Conservation (phyloP, 2,329 filamentous ascomycete species). For the Pezicula rhizophila region DNA sequence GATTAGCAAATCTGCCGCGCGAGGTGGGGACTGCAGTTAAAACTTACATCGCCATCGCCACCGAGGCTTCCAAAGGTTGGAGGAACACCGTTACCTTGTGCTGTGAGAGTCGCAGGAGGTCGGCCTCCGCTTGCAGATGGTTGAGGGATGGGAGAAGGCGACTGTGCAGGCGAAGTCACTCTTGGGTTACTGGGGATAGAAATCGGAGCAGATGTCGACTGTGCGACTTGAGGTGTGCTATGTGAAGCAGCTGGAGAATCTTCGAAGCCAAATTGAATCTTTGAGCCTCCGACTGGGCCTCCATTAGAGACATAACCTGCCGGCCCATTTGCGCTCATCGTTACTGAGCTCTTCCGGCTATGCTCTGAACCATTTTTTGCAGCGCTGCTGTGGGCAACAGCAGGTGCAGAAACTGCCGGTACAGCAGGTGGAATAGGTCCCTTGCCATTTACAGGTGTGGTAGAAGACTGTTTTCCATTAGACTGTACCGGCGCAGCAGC, state of each 20-base stretch:
- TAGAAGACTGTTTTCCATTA: constrained; percentile 59
- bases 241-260: constrained; percentile 62
- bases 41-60: constrained; percentile 73
- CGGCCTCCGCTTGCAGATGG: constrained; percentile 74
- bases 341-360: constrained; percentile 80
- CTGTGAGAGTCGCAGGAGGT: constrained; percentile 70
- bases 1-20: constrained; percentile 21
- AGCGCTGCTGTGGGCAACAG: constrained; percentile 56
- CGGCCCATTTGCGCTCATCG: constrained; percentile 79
- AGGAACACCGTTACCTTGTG: constrained; percentile 59
- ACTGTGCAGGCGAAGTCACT: constrained; percentile 77
- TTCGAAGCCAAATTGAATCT: constrained; percentile 78
- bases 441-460: constrained; percentile 82
- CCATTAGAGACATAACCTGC: constrained; percentile 74
- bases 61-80: constrained; percentile 73
- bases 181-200: constrained; percentile 65
- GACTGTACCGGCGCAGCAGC: constrained; percentile 47
- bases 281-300: constrained; percentile 54
- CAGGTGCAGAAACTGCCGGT: constrained; percentile 51
- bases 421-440: constrained; percentile 63
- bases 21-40: constrained; percentile 18
- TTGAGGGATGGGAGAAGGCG: constrained; percentile 89
- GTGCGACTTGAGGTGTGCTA: constrained; percentile 55
- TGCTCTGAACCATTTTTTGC: constrained; percentile 74
- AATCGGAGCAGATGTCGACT: constrained; percentile 45